A percentile compares a stretch with the other conserved stretches of the same genome.
Conservation (phyloP, 345 rosid species). For the Brassica nigra region DNA sequence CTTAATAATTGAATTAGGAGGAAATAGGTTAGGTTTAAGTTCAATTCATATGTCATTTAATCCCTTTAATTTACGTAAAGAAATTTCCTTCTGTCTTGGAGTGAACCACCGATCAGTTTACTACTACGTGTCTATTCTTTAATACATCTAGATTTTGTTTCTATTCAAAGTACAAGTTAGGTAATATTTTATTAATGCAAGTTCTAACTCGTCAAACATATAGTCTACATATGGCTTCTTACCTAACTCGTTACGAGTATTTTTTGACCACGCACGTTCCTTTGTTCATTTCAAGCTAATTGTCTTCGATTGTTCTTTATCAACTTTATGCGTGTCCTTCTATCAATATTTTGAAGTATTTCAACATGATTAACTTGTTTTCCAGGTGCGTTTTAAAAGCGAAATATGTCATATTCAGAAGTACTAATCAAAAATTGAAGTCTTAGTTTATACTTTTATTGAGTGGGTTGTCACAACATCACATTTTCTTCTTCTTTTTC, state of each 20-base stretch:
- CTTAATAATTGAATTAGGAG: conserved; percentile 15
- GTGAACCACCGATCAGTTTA: conserved; percentile 30
- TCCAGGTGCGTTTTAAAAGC: conserved; percentile 4
- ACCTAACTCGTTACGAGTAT: conserved; percentile 31
- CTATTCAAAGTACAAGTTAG: conserved; percentile 21
- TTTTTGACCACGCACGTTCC: conserved; percentile 38
- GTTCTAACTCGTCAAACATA: conserved; percentile 25
- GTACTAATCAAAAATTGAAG: conserved; percentile 7
- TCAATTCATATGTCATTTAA: conserved; percentile 51
- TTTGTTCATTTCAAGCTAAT: conserved; percentile 17
- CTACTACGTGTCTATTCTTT: conserved; percentile 37
- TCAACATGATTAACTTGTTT: conserved; percentile 31
- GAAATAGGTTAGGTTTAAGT: conserved; percentile 38
- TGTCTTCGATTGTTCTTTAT: conserved; percentile 22
- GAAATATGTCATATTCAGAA: background rate
- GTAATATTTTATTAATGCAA: conserved; percentile 11
- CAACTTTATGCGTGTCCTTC: conserved; percentile 24
- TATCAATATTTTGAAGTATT: conserved; percentile 14
- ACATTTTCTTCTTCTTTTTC: background rate
- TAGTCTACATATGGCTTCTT: conserved; percentile 30
- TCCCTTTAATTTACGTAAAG: conserved; percentile 59
- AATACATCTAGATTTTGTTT: conserved; percentile 23
- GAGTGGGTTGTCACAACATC: conserved; percentile 1
- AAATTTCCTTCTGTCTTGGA: conserved; percentile 45
- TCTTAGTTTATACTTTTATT: conserved; percentile 15